Conservation (phyloP, 345 rosid genomes). For the Moricandia arvensis region DNA sequence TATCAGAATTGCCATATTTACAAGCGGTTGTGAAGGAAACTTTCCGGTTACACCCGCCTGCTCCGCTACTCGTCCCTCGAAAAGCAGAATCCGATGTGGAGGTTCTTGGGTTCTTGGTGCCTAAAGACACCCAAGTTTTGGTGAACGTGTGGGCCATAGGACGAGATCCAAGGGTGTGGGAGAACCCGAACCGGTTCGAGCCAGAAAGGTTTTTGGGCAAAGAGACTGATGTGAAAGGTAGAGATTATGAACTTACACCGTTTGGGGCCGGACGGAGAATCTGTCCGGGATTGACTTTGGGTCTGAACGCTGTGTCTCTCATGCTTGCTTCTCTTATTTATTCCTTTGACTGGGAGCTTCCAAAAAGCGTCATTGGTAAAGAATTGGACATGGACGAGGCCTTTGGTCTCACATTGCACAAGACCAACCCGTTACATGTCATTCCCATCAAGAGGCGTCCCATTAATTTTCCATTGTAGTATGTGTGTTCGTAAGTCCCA, state of each 20-base stretch:
- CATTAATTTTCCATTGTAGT: not conserved
- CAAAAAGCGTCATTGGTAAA: constrained; percentile 24
- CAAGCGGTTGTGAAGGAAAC: constrained; percentile 48
- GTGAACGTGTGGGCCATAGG: constrained; percentile 44
- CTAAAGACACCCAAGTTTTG: constrained; percentile 38
- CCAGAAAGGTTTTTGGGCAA: constrained; percentile 38
- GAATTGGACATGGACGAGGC: constrained; percentile 47
- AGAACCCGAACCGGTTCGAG: constrained; percentile 25
- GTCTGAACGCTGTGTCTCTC: constrained; percentile 33
- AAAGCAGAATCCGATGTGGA: constrained; percentile 30
- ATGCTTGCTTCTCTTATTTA: constrained; percentile 47
- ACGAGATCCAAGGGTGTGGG: constrained; percentile 42
- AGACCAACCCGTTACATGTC: constrained; percentile 31
- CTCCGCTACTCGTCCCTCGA: constrained; percentile 41
- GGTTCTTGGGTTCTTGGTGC: constrained; percentile 31
- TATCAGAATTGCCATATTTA: constrained; percentile 32
- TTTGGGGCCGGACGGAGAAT: constrained; percentile 39
- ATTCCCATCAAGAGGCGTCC: constrained; percentile 22
- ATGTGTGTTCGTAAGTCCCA: not conserved
- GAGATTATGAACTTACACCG: constrained; percentile 34
- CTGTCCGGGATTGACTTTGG: constrained; percentile 44
- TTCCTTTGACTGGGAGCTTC: constrained; percentile 50
- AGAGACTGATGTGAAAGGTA: constrained; percentile 29
- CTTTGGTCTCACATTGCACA: constrained; percentile 36
- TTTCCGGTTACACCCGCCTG: constrained; percentile 43